phyloP scores from a whole-genome alignment of 2,329 filamentous ascomycete species.

The Lachnellula occidentalis region DNA sequence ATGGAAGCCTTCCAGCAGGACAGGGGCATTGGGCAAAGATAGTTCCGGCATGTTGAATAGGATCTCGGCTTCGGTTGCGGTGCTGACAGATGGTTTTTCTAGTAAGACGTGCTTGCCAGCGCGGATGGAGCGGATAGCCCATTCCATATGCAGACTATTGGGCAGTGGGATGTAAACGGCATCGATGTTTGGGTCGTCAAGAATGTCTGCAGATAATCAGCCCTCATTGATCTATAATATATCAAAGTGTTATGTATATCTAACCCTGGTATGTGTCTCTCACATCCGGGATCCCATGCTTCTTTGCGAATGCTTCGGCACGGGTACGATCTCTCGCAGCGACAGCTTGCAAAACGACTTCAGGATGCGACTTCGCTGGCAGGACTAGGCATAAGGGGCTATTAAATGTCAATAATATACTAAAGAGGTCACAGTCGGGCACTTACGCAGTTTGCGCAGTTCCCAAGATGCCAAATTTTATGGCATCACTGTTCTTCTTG shows the following conservation, averaged over 20 bases:
- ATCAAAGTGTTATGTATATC: not conserved
- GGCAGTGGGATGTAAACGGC: conserved; percentile 47
- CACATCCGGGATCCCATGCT: conserved; percentile 45
- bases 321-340: conserved; percentile 43
- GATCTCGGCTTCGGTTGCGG: conserved; percentile 37
- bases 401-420: conserved; percentile 1
- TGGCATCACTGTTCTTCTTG: conserved; percentile 2
- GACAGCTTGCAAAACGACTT: conserved; percentile 46
- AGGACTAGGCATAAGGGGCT: conserved; percentile 38
- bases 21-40: conserved; percentile 31
- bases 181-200: conserved; percentile 39
- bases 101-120: conserved; percentile 53
- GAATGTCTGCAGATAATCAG: conserved; percentile 22
- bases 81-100: conserved; percentile 50
- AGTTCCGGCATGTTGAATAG: conserved; percentile 39
- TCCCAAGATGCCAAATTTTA: conserved; percentile 13
- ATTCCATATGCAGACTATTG: conserved; percentile 38
- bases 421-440: not conserved
- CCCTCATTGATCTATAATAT: not conserved
- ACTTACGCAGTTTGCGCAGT: conserved; percentile 13
- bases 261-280: conserved; percentile 43
- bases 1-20: conserved; percentile 49
- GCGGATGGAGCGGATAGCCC: conserved; percentile 44
- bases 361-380: conserved; percentile 46
- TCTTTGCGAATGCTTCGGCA: conserved; percentile 44